A percentile compares a stretch with the other conserved stretches of the same genome.
These are phyloP conservation scores for Flueggea neowawraea DNA, from an alignment of 441 rosid genomes.

Conservation along the genomic window DNA sequence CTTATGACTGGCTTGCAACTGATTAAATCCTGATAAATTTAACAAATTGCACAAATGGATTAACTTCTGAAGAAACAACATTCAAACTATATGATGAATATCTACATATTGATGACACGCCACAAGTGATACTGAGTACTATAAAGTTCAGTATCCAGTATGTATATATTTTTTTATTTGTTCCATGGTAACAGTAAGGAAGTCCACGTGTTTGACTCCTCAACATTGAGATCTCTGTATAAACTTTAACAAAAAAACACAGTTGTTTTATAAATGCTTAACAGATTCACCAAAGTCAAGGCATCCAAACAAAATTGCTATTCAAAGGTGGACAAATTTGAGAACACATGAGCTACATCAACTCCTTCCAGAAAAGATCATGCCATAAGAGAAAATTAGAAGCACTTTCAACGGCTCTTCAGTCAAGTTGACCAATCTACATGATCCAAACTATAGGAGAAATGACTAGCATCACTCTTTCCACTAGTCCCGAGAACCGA, in stretches of 20 bases:
- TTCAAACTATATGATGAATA: no score
- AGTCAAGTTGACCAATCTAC: conserved; percentile 13
- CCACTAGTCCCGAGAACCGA: background rate
- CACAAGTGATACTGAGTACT: background rate
- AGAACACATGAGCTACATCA: background rate
- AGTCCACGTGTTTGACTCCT: no score
- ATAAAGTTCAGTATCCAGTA: no score
- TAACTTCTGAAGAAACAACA: no score
- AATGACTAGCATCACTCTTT: conserved; percentile 3
- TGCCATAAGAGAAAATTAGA: background rate
- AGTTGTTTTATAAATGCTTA: no score
- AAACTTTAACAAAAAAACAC: no score
- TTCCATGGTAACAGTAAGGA: no score
- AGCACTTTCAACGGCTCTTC: background rate
- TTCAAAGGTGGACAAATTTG: no score
- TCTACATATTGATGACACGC: background rate
- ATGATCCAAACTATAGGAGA: conserved; percentile 4
- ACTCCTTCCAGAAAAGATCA: background rate
- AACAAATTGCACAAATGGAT: background rate
- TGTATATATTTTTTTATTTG: background rate
- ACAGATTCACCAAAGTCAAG: no score
- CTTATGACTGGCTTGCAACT: conserved; percentile 32
- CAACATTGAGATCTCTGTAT: no score
- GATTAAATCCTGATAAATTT: conserved; percentile 44
- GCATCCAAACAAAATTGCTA: no score